Evolutionary conservation across 1,284 basidiomycete genomes (phyloP).

Genomic region (Coriolopsis trogii): DNA sequence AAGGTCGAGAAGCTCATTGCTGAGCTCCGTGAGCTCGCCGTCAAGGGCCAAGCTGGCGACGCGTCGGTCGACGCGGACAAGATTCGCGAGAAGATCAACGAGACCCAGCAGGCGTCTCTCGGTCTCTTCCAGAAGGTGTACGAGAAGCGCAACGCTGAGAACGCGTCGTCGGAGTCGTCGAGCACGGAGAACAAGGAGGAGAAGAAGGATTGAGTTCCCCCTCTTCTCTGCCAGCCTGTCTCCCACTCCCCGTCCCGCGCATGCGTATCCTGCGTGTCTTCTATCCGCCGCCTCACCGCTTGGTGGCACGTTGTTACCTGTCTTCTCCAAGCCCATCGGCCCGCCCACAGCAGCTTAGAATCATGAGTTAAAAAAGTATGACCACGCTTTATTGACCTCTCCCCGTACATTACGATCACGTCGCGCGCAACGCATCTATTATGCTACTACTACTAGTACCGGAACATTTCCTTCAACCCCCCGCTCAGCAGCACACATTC

Average conservation of each 20-base stretch:
- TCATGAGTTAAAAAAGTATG: constrained; percentile 33
- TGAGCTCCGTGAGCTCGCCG: constrained; percentile 89
- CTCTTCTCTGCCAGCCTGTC: constrained; percentile 12
- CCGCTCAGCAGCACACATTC: constrained; percentile 27
- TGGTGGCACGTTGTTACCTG: constrained; percentile 8
- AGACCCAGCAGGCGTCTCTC: constrained; percentile 96
- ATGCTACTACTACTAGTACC: constrained; percentile 24
- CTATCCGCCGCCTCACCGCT: neutral
- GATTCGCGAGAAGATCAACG: constrained; percentile 92
- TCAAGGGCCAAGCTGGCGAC: constrained; percentile 91
- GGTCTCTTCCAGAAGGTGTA: constrained; percentile 99
- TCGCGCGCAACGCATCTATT: constrained; percentile 19
- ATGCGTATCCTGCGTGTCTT: neutral
- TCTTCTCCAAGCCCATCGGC: constrained; percentile 3
- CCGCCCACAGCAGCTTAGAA: constrained; percentile 17
- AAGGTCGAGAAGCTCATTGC: constrained; percentile 87
- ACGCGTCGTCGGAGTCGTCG: constrained; percentile 52
- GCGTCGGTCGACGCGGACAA: constrained; percentile 79
- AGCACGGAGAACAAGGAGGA: constrained; percentile 57
- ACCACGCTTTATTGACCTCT: constrained; percentile 29
- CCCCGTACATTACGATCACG: constrained; percentile 28
- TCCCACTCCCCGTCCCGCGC: neutral
- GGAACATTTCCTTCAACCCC: constrained; percentile 15
- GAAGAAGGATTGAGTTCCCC: constrained; percentile 67
- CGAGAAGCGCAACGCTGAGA: constrained; percentile 86